Evolutionary conservation across 352 stramenopile species (phyloP).

Genomic region (Plasmopara muralis): DNA sequence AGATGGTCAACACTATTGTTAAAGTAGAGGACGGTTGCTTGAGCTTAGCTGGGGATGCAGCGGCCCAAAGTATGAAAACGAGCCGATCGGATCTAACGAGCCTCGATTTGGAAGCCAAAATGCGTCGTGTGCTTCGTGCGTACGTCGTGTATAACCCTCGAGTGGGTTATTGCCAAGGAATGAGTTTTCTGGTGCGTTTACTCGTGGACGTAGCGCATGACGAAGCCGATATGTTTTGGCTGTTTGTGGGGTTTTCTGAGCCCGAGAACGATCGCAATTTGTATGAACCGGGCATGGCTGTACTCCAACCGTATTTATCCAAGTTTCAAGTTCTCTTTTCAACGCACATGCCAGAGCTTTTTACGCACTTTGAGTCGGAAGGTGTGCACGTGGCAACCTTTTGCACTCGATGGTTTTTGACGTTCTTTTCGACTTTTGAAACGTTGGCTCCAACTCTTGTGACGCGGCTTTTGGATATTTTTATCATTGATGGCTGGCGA

Average conservation of each 20-base stretch:
- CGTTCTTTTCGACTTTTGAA: slow-evolving; percentile 78
- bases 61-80: not conserved
- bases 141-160: slow-evolving; percentile 79
- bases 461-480: slow-evolving; percentile 66
- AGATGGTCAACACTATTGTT: slow-evolving; percentile 18
- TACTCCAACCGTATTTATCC: slow-evolving; percentile 55
- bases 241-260: slow-evolving; percentile 74
- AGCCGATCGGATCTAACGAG: not conserved
- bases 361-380: slow-evolving; percentile 49
- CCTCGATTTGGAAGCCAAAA: slow-evolving; percentile 43
- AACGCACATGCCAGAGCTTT: slow-evolving; percentile 58
- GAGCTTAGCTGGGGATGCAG: not conserved
- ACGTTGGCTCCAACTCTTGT: slow-evolving; percentile 64
- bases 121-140: slow-evolving; percentile 68
- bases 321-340: slow-evolving; percentile 65
- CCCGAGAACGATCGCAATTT: slow-evolving; percentile 65
- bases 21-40: slow-evolving; percentile 1
- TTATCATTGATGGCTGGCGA: slow-evolving; percentile 73
- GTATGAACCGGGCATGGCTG: slow-evolving; percentile 67
- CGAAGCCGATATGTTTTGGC: slow-evolving; percentile 76
- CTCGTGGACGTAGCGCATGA: slow-evolving; percentile 58
- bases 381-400: slow-evolving; percentile 64
- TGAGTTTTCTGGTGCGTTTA: slow-evolving; percentile 77
- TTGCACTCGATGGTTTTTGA: slow-evolving; percentile 78
- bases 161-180: slow-evolving; percentile 84